Base-by-base conservation (phyloP, 1,284 basidiomycete species). In the Stygiomarasmius scandens region DNA sequence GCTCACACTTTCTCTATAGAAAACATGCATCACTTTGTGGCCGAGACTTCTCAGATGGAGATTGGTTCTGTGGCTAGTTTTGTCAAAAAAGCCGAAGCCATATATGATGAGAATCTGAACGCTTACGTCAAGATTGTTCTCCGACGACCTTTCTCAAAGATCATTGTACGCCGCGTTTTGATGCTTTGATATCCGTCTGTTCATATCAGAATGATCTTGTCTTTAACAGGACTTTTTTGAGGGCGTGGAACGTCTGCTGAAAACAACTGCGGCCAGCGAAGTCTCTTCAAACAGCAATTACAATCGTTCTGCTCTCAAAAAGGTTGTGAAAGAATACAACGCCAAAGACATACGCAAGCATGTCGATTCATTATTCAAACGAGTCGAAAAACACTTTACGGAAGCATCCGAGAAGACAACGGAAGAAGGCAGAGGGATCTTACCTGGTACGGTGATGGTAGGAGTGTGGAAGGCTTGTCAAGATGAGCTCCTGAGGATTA, bases 371-470 rank as follows among this genome's bases (percentile, higher is more conserved):
- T 80, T 99, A 45, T 91, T 89, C 69, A 93, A 93, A 69, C 86
- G 96, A 8, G 93, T 99, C 24, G 93, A 95, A 71, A 99, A 99
- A 72, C 96, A 98, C 69, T 98, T 98, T 69, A 87, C 87, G 2
- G 91, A 94, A 65, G 83, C 84, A 0, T 83, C 86, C 8, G 89
- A 89, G 61, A 89, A 86, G 64, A 71, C 81, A 2, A 83, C 79
- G 4, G 87, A 86, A 60, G 82, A 86, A 52, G 78, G 73, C 57
- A 79, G 77, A 19, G 83, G 82, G 8, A 83, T 85, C 49, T 74
- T 80, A 8, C 74, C 87, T 6, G 86, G 88, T 0, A 88, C 84
- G 6, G 85, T 94, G 51, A 78, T 95, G 74, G 82, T 85, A 41
- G 87, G 85, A 2, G 93, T 96, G 1, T 96, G 95, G 95, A 90